Conservation (phyloP, 805 yeast species). For the Zygotorulaspora sp. region DNA sequence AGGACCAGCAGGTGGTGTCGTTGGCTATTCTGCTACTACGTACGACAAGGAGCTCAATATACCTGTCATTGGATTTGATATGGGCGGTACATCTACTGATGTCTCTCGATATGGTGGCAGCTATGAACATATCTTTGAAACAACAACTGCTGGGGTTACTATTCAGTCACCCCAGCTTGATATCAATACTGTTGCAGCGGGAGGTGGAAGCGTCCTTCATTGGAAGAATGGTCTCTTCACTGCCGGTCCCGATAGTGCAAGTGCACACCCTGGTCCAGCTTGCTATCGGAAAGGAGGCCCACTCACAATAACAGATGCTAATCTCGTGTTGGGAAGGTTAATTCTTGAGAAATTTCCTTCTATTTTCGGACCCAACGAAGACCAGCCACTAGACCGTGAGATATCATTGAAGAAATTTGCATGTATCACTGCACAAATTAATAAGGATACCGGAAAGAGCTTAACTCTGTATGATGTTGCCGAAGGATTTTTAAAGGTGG, state of each 20-base stretch:
- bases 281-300: slow-evolving; percentile 85
- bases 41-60: slow-evolving; percentile 42
- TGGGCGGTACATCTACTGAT: slow-evolving; percentile 90
- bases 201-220: slow-evolving; percentile 66
- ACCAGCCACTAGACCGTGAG: slow-evolving; percentile 59
- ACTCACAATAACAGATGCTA: slow-evolving; percentile 79
- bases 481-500: slow-evolving; percentile 72
- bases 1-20: slow-evolving; percentile 98
- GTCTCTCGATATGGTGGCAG: slow-evolving; percentile 68
- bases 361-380: slow-evolving; percentile 78
- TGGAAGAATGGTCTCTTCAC: slow-evolving; percentile 67
- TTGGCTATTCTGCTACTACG: slow-evolving; percentile 83
- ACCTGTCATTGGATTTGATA: slow-evolving; percentile 76
- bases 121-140: slow-evolving; percentile 76
- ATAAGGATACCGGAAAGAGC: slow-evolving; percentile 36
- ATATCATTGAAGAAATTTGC: slow-evolving; percentile 47
- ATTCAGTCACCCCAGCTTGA: slow-evolving; percentile 81
- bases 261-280: slow-evolving; percentile 86
- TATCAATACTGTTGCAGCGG: slow-evolving; percentile 78
- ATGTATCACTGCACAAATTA: slow-evolving; percentile 52
- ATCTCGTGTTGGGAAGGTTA: slow-evolving; percentile 63
- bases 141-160: slow-evolving; percentile 74
- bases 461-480: slow-evolving; percentile 67
- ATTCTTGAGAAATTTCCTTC: slow-evolving; percentile 70
- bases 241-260: slow-evolving; percentile 82